Evolutionary conservation across 164 flowering plant genomes (phyloP), one percentile per base, ranked within the genome.

Genomic region (Sedum album): DNA sequence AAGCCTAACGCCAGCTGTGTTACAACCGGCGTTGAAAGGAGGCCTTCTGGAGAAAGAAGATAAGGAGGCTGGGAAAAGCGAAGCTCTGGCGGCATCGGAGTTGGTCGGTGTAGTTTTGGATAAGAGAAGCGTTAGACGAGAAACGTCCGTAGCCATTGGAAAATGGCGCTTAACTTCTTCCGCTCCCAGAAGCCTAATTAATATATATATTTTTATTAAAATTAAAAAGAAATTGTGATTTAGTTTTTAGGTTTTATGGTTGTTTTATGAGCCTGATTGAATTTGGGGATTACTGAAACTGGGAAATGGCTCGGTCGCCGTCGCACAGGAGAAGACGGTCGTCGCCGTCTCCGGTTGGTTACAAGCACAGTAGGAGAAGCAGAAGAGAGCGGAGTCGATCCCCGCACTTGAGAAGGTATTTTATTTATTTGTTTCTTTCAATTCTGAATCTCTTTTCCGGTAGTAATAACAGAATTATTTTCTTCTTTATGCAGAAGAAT

Each of bases 301-400:
- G 62, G 62, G 33, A 57, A 26, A 57, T 57, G 62, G 62, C 33
- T 13, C 62, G 62, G 30, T 78, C 81, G 48, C 81, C 81, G 38
- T 73, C 81, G 26, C 65, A 68, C 73, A 20, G 76, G 62, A 66
- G 76, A 57, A 71, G 74, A 30, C 35, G 65, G 51, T 44, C 55
- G 25, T 78, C 78, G 61, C 78, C 78, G 31, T 73, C 81, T 15
- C 65, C 80, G 0, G 77, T 67, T 31, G 55, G 62, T 65, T 73
- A 69, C 61, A 55, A 75, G 60, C 51, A 51, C 21, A 69, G 75
- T 66, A 63, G 77, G 35, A 38, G 73, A 31, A 69, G 73, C 68
- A 48, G 76, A 55, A 68, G 78, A 63, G 78, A 75, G 18, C 61
- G 75, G 6, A 70, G 74, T 66, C 74, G 77, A 31, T 75, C 80